Conservation (phyloP, 768 basidiomycete genomes). For the Rubroboletus pulcherrimus region DNA sequence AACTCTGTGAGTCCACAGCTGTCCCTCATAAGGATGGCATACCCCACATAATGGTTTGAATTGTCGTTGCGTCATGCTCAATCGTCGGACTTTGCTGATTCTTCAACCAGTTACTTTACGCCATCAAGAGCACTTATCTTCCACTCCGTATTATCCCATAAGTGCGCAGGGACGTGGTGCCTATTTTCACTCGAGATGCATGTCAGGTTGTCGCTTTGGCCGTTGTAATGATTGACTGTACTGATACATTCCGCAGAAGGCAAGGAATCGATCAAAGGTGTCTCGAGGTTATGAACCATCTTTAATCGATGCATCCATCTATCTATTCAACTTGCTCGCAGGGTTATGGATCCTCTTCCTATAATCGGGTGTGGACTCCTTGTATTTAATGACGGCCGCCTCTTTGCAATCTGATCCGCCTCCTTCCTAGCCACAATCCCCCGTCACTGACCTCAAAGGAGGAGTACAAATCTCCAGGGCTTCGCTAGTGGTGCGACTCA, state of each 20-base stretch:
- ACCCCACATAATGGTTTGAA: neutral
- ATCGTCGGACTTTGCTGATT: neutral
- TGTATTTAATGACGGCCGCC: too few species aligned
- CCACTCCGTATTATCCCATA: neutral
- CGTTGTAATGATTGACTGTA: too few species aligned
- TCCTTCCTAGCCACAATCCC: too few species aligned
- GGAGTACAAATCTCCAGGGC: too few species aligned
- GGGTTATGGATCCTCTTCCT: too few species aligned
- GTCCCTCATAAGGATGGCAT: neutral
- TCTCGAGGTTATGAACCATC: neutral
- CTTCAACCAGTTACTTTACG: neutral
- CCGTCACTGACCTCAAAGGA: too few species aligned
- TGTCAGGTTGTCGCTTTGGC: neutral
- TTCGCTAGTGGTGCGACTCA: neutral
- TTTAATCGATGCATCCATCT: neutral
- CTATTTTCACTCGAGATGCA: neutral
- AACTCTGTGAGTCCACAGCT: neutral
- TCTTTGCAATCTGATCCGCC: too few species aligned
- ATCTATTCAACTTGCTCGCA: too few species aligned
- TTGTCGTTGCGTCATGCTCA: neutral
- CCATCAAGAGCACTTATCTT: neutral
- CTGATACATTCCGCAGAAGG: too few species aligned
- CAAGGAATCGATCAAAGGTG: too few species aligned
- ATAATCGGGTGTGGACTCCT: too few species aligned
- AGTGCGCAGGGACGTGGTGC: neutral